These are phyloP conservation scores for Leccinum cinnamomeum DNA, from an alignment of 1,284 basidiomycete genomes.

Conservation along the genomic window DNA sequence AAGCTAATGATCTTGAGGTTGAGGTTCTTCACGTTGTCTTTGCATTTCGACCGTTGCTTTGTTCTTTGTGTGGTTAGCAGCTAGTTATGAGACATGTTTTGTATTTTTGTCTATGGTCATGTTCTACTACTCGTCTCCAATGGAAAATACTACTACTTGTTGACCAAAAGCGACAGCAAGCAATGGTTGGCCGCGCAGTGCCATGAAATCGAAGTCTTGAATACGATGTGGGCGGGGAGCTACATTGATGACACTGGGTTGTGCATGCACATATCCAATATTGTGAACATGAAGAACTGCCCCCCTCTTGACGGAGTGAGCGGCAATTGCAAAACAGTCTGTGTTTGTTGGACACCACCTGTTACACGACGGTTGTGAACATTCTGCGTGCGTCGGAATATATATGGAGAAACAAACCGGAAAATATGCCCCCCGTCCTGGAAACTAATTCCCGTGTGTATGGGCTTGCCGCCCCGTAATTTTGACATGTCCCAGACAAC, in stretches of 20 bases:
- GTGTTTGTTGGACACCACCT: conserved; percentile 78
- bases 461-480: conserved; percentile 70
- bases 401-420: conserved; percentile 45
- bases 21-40: neutral
- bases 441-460: conserved; percentile 56
- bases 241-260: conserved; percentile 58
- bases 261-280: conserved; percentile 57
- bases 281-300: conserved; percentile 71
- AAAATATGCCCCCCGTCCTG: conserved; percentile 66
- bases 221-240: conserved; percentile 61
- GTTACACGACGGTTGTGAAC: conserved; percentile 10
- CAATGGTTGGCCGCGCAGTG: conserved; percentile 53
- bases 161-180: conserved; percentile 66
- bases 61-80: conserved; percentile 11
- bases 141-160: conserved; percentile 50
- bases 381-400: neutral
- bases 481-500: conserved; percentile 73
- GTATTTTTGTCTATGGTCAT: conserved; percentile 18
- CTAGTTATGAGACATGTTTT: conserved; percentile 17
- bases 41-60: conserved; percentile 2
- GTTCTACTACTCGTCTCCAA: conserved; percentile 43
- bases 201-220: conserved; percentile 74
- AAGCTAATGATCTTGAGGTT: conserved; percentile 12
- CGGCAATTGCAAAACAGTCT: conserved; percentile 73
- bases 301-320: conserved; percentile 55